These are phyloP conservation scores for Sanguinoderma infundibulare DNA, from an alignment of 1,284 basidiomycete genomes.

Conservation along the genomic window DNA sequence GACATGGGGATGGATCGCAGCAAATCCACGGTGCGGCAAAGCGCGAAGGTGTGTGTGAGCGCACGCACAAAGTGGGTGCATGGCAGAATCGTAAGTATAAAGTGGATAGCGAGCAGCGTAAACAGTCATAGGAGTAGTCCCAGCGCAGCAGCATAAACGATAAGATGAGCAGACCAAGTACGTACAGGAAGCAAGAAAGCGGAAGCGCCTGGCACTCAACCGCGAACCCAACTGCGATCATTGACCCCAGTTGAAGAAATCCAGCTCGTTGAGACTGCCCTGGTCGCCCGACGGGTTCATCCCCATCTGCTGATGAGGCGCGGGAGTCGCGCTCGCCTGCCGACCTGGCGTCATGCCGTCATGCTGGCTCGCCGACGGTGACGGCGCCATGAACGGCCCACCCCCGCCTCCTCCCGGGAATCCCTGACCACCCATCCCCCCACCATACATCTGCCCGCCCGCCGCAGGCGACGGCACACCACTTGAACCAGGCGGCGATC, in stretches of 20 bases:
- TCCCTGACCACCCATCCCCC: slow-evolving; percentile 22
- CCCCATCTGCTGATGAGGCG: slow-evolving; percentile 32
- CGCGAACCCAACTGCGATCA: slow-evolving; percentile 13
- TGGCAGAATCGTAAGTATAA: neutral
- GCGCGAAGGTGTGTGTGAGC: neutral
- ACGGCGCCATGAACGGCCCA: slow-evolving; percentile 31
- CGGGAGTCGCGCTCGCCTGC: slow-evolving; percentile 34
- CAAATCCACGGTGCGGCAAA: neutral
- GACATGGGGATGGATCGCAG: neutral
- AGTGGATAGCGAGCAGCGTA: slow-evolving; percentile 1
- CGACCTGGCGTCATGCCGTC: slow-evolving; percentile 30
- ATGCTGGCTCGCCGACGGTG: slow-evolving; percentile 33
- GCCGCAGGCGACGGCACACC: slow-evolving; percentile 26
- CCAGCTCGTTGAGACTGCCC: slow-evolving; percentile 30
- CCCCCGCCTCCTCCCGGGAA: slow-evolving; percentile 20
- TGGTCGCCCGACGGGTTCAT: slow-evolving; percentile 31
- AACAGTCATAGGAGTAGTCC: neutral
- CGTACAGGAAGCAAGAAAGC: neutral
- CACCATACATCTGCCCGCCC: slow-evolving; percentile 27
- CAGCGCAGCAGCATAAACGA: neutral
- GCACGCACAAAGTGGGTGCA: neutral
- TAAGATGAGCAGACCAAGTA: neutral
- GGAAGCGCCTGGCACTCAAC: neutral
- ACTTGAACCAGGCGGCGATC: slow-evolving; percentile 39
- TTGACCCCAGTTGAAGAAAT: slow-evolving; percentile 36